Conservation (phyloP, 441 rosid species). For the Jatropha podagrica region DNA sequence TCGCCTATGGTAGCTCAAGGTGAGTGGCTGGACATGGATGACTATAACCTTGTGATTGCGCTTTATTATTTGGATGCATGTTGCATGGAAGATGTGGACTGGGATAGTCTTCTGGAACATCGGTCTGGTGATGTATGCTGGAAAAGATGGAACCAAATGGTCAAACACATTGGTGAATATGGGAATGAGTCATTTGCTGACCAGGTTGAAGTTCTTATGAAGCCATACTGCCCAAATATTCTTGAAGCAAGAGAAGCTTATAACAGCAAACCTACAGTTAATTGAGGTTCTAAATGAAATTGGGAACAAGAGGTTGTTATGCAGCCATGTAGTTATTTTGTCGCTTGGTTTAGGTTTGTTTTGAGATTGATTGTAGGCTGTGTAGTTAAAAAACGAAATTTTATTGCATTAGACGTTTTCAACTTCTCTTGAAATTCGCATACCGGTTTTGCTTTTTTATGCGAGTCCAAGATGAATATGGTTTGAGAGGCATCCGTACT, state of each 20-base stretch:
- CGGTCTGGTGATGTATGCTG: constrained; percentile 62
- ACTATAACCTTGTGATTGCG: constrained; percentile 55
- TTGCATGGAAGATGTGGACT: constrained; percentile 80
- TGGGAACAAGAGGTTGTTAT: neutral
- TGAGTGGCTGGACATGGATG: constrained; percentile 72
- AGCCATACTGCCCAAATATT: constrained; percentile 57
- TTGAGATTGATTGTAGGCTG: neutral
- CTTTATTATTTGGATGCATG: constrained; percentile 68
- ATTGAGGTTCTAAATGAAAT: neutral
- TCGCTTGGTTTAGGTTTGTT: neutral
- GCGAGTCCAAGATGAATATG: neutral
- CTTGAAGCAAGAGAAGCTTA: constrained; percentile 64
- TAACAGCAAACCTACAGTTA: constrained; percentile 39
- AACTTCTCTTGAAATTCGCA: neutral
- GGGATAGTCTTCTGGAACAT: constrained; percentile 69
- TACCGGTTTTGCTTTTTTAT: too few relatives aligned
- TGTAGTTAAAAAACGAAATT: neutral
- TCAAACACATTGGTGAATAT: constrained; percentile 47
- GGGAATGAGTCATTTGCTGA: constrained; percentile 53
- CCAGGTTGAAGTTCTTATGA: constrained; percentile 61
- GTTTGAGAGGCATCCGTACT: neutral
- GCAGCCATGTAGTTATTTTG: neutral
- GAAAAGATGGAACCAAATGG: constrained; percentile 77
- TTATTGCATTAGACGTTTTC: neutral
- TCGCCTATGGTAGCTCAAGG: constrained; percentile 75